phyloP scores from a whole-genome alignment of 768 basidiomycete genomes.

The Phanerochaete sordida region DNA sequence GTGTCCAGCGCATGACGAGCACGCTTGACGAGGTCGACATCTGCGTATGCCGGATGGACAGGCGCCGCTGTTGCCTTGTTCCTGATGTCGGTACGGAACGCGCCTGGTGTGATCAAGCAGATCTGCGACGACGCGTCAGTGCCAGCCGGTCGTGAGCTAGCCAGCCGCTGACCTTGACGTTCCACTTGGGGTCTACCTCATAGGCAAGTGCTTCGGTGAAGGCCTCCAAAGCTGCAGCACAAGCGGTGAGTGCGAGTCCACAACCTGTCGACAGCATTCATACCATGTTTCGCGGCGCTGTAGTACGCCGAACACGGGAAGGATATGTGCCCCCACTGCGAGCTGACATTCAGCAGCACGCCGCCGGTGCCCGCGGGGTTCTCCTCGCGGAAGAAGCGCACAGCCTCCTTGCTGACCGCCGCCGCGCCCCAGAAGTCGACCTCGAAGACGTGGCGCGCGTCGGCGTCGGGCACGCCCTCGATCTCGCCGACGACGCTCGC shows the following conservation, averaged over 20 bases:
- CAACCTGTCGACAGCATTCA: not conserved
- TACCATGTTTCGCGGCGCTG: constrained; percentile 15
- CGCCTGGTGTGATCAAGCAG: constrained; percentile 4
- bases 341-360: constrained; percentile 5
- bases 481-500: constrained; percentile 30
- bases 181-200: constrained; percentile 44
- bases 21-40: no score
- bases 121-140: no score
- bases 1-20: not conserved
- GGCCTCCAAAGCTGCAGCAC: constrained; percentile 31
- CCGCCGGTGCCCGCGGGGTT: constrained; percentile 32
- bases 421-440: constrained; percentile 25
- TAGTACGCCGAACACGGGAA: constrained; percentile 7
- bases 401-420: constrained; percentile 12
- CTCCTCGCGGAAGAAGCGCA: constrained; percentile 34
- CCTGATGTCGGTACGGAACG: not conserved
- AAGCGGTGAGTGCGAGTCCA: no score
- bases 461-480: constrained; percentile 34
- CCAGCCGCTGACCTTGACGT: constrained; percentile 40
- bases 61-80: not conserved
- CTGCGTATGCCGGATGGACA: constrained; percentile 5
- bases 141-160: no score
- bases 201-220: constrained; percentile 34
- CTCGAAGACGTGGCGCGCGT: constrained; percentile 36
- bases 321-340: not conserved